These are phyloP conservation scores for Suillus decipiens DNA, from an alignment of 768 basidiomycete species.

Conservation along the genomic window DNA sequence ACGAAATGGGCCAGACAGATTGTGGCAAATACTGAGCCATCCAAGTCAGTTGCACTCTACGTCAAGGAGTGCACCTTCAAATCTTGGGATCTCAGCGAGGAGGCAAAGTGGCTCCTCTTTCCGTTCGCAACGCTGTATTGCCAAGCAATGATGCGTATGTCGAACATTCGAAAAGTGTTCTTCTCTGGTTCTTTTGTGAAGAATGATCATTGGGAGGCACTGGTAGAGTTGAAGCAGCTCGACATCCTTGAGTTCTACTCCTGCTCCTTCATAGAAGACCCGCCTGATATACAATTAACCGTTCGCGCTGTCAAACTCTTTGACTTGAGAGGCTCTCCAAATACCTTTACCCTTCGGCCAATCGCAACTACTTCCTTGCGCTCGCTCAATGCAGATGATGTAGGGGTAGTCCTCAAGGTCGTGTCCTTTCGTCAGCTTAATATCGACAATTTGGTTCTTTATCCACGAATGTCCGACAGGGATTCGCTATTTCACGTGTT, in stretches of 20 bases:
- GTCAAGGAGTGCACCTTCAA: slow-evolving; percentile 29
- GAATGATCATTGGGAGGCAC: slow-evolving; percentile 17
- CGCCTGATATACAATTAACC: not conserved
- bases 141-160: slow-evolving; percentile 20
- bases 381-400: not conserved
- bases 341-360: not conserved
- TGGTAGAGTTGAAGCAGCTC: slow-evolving; percentile 18
- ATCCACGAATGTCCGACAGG: too few species aligned
- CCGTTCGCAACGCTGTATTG: slow-evolving; percentile 8
- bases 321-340: too few species aligned
- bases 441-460: not conserved
- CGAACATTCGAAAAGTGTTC: slow-evolving; percentile 16
- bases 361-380: not conserved
- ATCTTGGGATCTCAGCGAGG: not conserved
- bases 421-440: not conserved
- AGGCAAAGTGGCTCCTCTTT: slow-evolving; percentile 7
- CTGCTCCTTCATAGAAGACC: slow-evolving; percentile 8
- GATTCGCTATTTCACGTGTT: not conserved
- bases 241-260: slow-evolving; percentile 16
- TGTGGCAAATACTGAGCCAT: slow-evolving; percentile 26
- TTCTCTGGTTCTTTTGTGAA: slow-evolving; percentile 17
- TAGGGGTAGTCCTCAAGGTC: not conserved
- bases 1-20: slow-evolving; percentile 30
- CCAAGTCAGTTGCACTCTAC: slow-evolving; percentile 30
- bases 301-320: not conserved